phyloP scores from a whole-genome alignment of 192 early-diverging fungal genomes.

The Geosiphon pyriformis region DNA sequence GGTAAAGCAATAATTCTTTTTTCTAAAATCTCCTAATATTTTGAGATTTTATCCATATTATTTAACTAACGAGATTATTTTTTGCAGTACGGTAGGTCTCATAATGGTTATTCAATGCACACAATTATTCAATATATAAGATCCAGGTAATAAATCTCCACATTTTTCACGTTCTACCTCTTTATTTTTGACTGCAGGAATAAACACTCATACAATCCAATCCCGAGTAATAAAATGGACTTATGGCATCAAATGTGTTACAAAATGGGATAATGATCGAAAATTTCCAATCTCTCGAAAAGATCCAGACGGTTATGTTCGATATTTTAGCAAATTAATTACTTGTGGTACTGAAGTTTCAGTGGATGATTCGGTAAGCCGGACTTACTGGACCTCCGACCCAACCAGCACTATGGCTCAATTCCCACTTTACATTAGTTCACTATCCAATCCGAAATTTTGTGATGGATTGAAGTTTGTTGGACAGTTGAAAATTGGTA shows the following conservation, averaged over 20 bases:
- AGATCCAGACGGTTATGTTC: not conserved
- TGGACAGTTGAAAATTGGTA: not conserved
- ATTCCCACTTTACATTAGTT: constrained; percentile 3
- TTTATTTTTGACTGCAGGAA: not conserved
- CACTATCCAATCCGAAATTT: constrained; percentile 4
- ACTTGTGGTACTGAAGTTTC: not conserved
- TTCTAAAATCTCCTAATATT: not conserved
- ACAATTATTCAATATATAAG: no score
- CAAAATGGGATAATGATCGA: not conserved
- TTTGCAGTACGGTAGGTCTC: not conserved
- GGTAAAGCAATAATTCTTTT: constrained; percentile 20
- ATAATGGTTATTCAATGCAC: not conserved
- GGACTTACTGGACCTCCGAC: not conserved
- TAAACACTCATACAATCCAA: not conserved
- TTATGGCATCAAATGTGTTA: not conserved
- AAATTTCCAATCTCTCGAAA: not conserved
- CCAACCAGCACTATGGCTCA: not conserved
- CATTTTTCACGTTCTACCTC: no score
- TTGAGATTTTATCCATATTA: not conserved
- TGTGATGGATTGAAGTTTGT: constrained; percentile 6
- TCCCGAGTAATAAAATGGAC: constrained; percentile 4
- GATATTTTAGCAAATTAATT: not conserved
- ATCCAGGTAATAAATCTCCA: no score
- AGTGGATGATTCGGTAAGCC: not conserved
- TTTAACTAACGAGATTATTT: not conserved